Evolutionary conservation across 169 alveolate species (phyloP), one percentile per base, ranked within the genome.

Genomic region (Plasmodium reichenowi): DNA sequence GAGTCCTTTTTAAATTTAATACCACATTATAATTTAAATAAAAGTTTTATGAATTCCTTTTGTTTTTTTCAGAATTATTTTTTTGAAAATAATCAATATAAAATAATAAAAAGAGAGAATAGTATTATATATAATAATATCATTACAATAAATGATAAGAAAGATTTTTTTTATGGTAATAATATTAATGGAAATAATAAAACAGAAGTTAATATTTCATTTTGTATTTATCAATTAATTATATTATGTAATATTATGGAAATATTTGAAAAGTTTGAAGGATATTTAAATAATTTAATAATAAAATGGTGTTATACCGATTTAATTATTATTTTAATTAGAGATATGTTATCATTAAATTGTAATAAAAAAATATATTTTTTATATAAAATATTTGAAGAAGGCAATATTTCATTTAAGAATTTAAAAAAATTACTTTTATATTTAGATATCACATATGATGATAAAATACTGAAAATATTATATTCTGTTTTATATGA

Each of bases 31-130:
- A 56, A 50, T 2, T 26, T 22, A 45, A 72, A 63, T 3, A 67
- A 54, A 63, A 38, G n/a, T n/a, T 50, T 80, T 3, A 38, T 50
- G 5, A 80, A 83, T 26, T 80, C 74, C 26, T 80, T 80, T 56
- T 68, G 32, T 26, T 68, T 80, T 63, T 80, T 72, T 70, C 90
- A 80, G 32, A 80, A 80, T 38, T 63, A 80, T 48, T 80, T 80
- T 68, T 22, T 68, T 43, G 54, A 80, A 43, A 80, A 72, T 59
- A 48, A 72, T 54, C 22, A 72, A 50, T 73, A 80, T 59, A 72
- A 80, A 60, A 66, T 22, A 12, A 63, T 67, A 10, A 32, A 63
- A 15, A 38, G 90, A 62, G 90, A 80, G 62, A 80, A 80, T 50
- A 68, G 85, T 32, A 48, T 80, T 15, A 13, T 80, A 24, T 80